Base-by-base conservation (phyloP, 805 yeast genomes). In the Yarrowia bubula region DNA sequence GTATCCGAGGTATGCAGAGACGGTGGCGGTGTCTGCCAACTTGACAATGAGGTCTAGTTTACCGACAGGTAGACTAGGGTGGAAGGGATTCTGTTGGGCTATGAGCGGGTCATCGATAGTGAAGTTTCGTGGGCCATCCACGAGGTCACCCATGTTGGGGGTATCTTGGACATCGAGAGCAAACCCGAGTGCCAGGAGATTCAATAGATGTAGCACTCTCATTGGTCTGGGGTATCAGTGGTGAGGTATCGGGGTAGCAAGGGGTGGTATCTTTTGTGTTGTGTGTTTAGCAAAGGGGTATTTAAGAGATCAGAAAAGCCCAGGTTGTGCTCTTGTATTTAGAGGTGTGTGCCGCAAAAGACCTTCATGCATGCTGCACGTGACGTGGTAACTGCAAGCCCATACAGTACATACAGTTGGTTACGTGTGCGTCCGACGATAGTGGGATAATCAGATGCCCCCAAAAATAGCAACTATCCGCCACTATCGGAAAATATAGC, bases 1-100 rank as follows among this genome's bases (percentile, higher is more conserved):
- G 4, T 11, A 8, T 8, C 48, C 62, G 31, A 55, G 48, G 38
- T 55, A 55, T 31, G 48, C 48, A 55, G 62, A 55, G 10, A 55
- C 38, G n/a, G 17, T 55, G 44, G 48, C 62, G 4, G 48, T 41
- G 47, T 55, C 62, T 41, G 62, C 62, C 38, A 55, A 17, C 32
- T 55, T 55, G 38, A 55, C 62, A 17, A 55, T 55, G 11, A 55
- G 43, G 43, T 51, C 22, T 10, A 51, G 33, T 18, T 51, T 51
- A 2, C 43, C 58, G n/a, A 51, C 18, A 5, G 58, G 43, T 28
- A 51, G 28, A 14, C 58, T 51, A 3, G 58, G 58, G 14, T 37
- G 43, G 22, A 22, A 51, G 35, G 22, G 38, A 15, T 37, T 51
- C 35, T 51, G 58, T 9, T 51, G 58, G 14, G 32, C 58, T 18